A percentile compares a stretch with the other conserved stretches of the same genome.
These are phyloP conservation scores for Microbotryum silenes-acaulis DNA, from an alignment of 1,284 basidiomycete species.

Conservation along the genomic window DNA sequence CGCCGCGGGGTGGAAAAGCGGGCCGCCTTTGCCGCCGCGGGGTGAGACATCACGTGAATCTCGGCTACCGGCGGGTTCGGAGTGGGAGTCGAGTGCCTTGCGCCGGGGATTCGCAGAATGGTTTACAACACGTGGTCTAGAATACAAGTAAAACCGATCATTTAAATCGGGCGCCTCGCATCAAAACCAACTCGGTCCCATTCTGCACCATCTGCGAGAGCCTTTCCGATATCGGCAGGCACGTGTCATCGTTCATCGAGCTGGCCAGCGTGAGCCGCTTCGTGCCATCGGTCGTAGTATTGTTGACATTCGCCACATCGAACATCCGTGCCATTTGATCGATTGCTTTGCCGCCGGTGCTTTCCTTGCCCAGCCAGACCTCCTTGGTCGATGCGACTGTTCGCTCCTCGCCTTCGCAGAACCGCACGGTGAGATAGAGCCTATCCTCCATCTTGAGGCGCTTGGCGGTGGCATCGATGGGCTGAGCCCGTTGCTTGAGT, in stretches of 20 bases:
- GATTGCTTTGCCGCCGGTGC: neutral
- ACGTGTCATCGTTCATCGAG: neutral
- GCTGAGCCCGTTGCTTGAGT: neutral
- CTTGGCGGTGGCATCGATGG: neutral
- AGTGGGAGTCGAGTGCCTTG: neutral
- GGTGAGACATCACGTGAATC: neutral
- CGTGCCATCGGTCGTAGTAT: neutral
- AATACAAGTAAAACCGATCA: too few species aligned
- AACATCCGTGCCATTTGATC: neutral
- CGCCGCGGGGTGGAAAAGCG: neutral
- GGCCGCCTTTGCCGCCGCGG: neutral
- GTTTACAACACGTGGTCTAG: too few species aligned
- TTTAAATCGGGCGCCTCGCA: neutral
- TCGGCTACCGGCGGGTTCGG: too few species aligned
- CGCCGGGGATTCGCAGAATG: neutral
- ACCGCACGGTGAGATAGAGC: neutral
- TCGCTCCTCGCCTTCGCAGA: neutral
- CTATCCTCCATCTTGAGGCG: conserved; percentile 2
- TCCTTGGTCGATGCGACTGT: neutral
- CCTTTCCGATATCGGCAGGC: neutral
- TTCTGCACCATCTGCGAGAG: neutral
- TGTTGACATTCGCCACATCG: neutral
- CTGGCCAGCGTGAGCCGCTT: neutral
- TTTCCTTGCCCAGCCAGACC: neutral
- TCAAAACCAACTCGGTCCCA: neutral